A percentile compares a stretch with the other conserved stretches of the same genome.
Conservation (phyloP, 148 eudicot species). For the Nepenthes gracilis region DNA sequence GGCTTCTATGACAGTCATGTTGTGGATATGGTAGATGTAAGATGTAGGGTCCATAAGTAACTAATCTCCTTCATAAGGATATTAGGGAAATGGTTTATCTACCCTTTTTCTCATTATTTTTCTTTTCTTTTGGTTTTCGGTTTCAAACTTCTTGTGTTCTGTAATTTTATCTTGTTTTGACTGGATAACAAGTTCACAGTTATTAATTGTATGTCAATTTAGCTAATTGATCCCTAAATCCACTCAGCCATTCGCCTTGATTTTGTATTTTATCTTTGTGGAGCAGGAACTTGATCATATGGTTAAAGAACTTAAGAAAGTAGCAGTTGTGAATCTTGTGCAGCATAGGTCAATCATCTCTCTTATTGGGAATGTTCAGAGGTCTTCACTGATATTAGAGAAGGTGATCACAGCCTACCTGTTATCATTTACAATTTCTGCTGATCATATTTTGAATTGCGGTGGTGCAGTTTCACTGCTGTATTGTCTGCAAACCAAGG, state of each 20-base stretch:
- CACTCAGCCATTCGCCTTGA: not conserved
- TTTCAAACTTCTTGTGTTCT: too few species aligned
- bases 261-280: not conserved
- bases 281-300: constrained; percentile 82
- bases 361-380: constrained; percentile 87
- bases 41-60: too few species aligned
- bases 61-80: too few species aligned
- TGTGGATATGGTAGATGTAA: too few species aligned
- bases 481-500: too few species aligned
- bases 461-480: not conserved
- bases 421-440: not conserved
- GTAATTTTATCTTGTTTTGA: too few species aligned
- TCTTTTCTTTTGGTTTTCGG: too few species aligned
- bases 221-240: not conserved
- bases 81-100: too few species aligned
- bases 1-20: too few species aligned
- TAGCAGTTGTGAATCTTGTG: constrained; percentile 80
- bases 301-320: constrained; percentile 77
- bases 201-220: not conserved
- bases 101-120: too few species aligned
- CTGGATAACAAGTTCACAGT: not conserved
- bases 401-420: constrained; percentile 29
- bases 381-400: constrained; percentile 78
- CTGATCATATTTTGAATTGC: not conserved
- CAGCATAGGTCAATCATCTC: constrained; percentile 82